Evolutionary conservation across 345 rosid species (phyloP), one percentile per base, ranked within the genome.

Genomic region (Aegle marmelos): DNA sequence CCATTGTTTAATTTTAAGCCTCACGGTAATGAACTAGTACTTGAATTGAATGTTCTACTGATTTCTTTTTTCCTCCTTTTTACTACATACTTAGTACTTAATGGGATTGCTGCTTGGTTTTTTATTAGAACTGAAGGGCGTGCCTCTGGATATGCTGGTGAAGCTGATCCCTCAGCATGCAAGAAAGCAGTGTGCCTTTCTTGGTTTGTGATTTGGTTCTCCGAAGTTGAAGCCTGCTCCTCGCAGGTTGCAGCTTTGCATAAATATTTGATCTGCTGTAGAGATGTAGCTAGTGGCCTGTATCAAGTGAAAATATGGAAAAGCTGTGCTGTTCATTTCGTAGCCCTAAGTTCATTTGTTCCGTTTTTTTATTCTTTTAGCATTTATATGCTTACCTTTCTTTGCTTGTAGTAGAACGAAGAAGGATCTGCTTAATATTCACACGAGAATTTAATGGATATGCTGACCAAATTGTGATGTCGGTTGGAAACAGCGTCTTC

Each of bases 1-100:
- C 99, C 99, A 6, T 89, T 96, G 16, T 96, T 96, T 90, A 96
- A 94, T 89, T 94, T 91, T 25, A 96, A 91, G 86, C 83, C 93
- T 71, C 95, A 90, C 36, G 99, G 99, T 96, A 87, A 65, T n/a
- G 25, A 56, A 53, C 31, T 76, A 10, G 27, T 53, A 11, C 7
- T 57, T 27, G 13, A 27, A 10, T 22, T 9, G 58, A 25, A 37
- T 77, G n/a, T 62, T 67, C 36, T 68, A 31, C 17, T 50, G 21
- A 34, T 48, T 76, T 36, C 72, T 8, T 54, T 56, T 74, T n/a
- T 53, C 37, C 9, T 19, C 24, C 1, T 53, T 19, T 50, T 74
- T n/a, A 4, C 31, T 53, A 33, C n/a, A 6, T 13, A 39, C 61
- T 31, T 56, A n/a, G 66, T 80, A 30, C 73, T 64, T 69, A 31